A percentile compares a stretch with the other conserved stretches of the same genome.
These are phyloP conservation scores for Penicillium corylophilum DNA, from an alignment of 2,329 filamentous ascomycete genomes.

Conservation along the genomic window DNA sequence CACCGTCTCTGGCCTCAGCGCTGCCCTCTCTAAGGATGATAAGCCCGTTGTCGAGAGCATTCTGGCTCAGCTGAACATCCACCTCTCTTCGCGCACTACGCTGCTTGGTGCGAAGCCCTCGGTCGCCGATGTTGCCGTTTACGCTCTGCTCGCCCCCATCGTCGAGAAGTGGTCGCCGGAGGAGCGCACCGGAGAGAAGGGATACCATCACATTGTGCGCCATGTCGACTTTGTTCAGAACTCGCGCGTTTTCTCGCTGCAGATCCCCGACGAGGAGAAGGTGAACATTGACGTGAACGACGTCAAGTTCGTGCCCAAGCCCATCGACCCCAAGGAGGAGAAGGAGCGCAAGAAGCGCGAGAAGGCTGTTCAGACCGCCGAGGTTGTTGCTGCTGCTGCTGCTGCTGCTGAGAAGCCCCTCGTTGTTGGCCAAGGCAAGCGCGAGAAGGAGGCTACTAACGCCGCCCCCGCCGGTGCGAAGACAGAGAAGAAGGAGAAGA, in stretches of 20 bases:
- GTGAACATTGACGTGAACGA: constrained; percentile 74
- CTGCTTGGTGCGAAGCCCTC: constrained; percentile 87
- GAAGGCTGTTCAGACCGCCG: constrained; percentile 56
- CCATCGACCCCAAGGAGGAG: constrained; percentile 87
- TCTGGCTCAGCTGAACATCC: constrained; percentile 76
- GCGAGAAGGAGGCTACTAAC: constrained; percentile 50
- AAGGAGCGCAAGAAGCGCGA: constrained; percentile 97
- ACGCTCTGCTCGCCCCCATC: constrained; percentile 71
- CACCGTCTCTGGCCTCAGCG: constrained; percentile 69
- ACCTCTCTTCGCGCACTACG: constrained; percentile 85
- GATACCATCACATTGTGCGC: constrained; percentile 86
- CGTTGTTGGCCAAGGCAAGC: constrained; percentile 40
- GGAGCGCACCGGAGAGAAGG: constrained; percentile 84
- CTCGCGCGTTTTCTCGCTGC: constrained; percentile 67
- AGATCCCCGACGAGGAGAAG: constrained; percentile 70
- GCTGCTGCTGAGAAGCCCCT: constrained; percentile 32
- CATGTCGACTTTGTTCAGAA: constrained; percentile 95
- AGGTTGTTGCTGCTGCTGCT: constrained; percentile 18
- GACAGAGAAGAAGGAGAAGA: constrained; percentile 68
- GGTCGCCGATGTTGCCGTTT: constrained; percentile 80
- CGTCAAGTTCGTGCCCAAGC: constrained; percentile 83
- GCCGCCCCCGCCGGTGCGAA: constrained; percentile 45
- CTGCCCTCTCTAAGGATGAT: constrained; percentile 51
- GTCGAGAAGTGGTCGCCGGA: constrained; percentile 80
- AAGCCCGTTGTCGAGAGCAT: constrained; percentile 59